Base-by-base conservation (phyloP, 2,329 filamentous ascomycete species). In the Epichloe sp. region DNA sequence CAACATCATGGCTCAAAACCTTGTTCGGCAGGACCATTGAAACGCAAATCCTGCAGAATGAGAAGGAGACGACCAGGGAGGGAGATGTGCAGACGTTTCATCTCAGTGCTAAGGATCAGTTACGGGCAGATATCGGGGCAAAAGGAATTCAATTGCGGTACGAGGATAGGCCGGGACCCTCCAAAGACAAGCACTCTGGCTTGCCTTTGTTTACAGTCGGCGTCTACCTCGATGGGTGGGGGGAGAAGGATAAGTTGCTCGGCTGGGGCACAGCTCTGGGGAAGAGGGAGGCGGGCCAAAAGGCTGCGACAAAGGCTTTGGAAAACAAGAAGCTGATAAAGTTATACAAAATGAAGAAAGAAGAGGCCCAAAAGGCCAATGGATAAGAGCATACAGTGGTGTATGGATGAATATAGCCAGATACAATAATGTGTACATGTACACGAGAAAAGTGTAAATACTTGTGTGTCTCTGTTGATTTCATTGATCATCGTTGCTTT, bases 21-120 rank as follows among this genome's bases (percentile, higher is more conserved):
- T 70, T 96, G 1, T 96, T 89, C 88, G 76, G 77, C 4, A 78
- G 74, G 45, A 80, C 78, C 4, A 68, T 94, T 38, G 62, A 70
- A 31, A 67, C 76, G 23, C 73, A 83, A 31, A 78, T 84, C 17
- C 40, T 55, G 46, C 57, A 66, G 14, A 54, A 60, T 26, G 57
- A 62, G 42, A 53, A 37, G 17, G 14, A 26, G 41, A 44, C 40
- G 17, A 5, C 11, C 23, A 26, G 23, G 4, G 38, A 48, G 6
- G 37, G 21, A 3, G 38, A 26, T 6, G 8, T n/a, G 38, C 31
- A 34, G 19, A 11, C 21, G 17, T 2, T 10, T 5, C 38, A 43
- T 12, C 34, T 57, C 40, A 55, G 40, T 17, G 47, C 65, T 1
- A 70, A 69, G 47, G 62, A 67, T 31, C 57, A 58, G 6, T 56